Evolutionary conservation across 2,329 filamentous ascomycete genomes (phyloP), one percentile per base, ranked within the genome.

Genomic region (Alternaria triticina): DNA sequence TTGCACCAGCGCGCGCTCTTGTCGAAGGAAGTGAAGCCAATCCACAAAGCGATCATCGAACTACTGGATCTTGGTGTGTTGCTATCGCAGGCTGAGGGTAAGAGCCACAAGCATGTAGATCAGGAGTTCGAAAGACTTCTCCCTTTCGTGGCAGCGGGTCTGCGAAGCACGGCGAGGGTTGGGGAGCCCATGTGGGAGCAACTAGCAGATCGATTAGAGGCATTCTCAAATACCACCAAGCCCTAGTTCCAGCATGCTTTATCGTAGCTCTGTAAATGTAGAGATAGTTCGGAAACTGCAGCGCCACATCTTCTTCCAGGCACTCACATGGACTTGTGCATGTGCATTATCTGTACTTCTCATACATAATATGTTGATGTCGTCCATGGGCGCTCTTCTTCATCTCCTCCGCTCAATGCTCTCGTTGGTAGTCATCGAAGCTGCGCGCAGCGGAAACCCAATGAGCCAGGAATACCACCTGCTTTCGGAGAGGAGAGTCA

Each of bases 141-240:
- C 27, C 83, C 86, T 0, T 97, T 97, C 76, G 84, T 96, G 13
- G 86, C 86, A 3, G 88, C 90, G 54, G 93, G 92, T 0, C 76
- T 97, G 66, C 87, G 90, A 57, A 90, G 91, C 10, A 88, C 96
- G 10, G 90, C 92, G 54, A 86, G 94, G 70, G 91, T 90, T 33
- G 90, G 91, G 51, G 89, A 92, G 80, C 85, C 73, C 74, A 86
- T 90, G 75, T 95, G 94, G 91, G 92, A 96, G 79, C 88, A 91
- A 63, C 77, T 97, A 64, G 93, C 91, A 0, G 93, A 97, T 78
- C 91, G 91, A 83, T 79, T 97, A 47, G 91, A 94, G 25, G 30
- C 6, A 15, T 52, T 52, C 13, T 25, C 49, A 12, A 15, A 40
- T 40, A 13, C 0, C n/a, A 7, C 30, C 30, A 40, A 52, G 8